Conservation (phyloP, 1,284 basidiomycete genomes). For the Schizophyllum amplum region DNA sequence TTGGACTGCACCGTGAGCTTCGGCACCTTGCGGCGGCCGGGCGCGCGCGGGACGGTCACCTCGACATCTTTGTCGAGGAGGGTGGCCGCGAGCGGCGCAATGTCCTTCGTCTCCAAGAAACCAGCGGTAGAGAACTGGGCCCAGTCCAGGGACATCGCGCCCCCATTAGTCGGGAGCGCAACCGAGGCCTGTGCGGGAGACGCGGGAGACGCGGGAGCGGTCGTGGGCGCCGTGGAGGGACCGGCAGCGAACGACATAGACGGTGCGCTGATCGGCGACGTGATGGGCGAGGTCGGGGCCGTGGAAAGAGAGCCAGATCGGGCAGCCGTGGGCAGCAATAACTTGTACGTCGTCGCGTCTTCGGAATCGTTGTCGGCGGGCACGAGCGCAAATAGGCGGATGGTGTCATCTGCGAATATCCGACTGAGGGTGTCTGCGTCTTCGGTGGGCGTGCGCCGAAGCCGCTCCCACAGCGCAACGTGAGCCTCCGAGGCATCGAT, state of each 20-base stretch:
- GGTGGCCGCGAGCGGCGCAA: conserved; percentile 42
- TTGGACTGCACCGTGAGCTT: conserved; percentile 2
- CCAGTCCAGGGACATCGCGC: conserved; percentile 32
- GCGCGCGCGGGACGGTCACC: conserved; percentile 35
- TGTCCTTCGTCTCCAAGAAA: conserved; percentile 37
- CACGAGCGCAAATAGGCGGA: conserved; percentile 45
- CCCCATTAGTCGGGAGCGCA: background rate
- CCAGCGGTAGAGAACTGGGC: conserved; percentile 53
- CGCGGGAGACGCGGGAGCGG: conserved; percentile 13
- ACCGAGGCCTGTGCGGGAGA: conserved; percentile 13
- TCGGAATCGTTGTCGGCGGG: conserved; percentile 19
- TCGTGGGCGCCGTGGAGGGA: conserved; percentile 1
- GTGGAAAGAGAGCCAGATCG: too few relatives aligned
- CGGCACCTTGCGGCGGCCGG: background rate
- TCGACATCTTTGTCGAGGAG: conserved; percentile 55
- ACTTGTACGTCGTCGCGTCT: conserved; percentile 8
- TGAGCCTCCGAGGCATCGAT: conserved; percentile 27
- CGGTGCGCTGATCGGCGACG: background rate
- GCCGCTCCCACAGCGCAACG: conserved; percentile 42
- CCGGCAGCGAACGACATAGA: background rate
- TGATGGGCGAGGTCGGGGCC: too few relatives aligned
- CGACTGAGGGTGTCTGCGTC: conserved; percentile 23
- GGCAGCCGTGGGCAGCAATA: background rate
- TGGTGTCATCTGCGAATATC: conserved; percentile 61
- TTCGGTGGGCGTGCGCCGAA: conserved; percentile 33